Percentiles rank a stretch among this genome's conserved stretches.
Conservation (phyloP, 2,329 filamentous ascomycete genomes). For the Orbilia blumenaviensis region DNA sequence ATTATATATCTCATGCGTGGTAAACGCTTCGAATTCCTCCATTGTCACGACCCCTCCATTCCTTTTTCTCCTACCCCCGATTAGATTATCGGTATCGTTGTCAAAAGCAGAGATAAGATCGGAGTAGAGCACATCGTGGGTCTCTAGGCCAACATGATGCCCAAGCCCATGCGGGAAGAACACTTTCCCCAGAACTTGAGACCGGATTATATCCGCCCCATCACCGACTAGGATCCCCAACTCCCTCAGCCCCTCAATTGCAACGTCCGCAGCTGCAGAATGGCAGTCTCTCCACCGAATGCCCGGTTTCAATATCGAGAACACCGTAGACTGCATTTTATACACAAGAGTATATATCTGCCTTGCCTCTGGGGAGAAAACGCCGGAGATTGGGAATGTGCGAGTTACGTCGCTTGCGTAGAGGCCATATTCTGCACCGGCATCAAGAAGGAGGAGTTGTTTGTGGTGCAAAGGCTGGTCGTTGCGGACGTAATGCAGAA, state of each 20-base stretch:
- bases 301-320: conserved; percentile 74
- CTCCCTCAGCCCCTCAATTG: conserved; percentile 73
- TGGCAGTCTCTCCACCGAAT: conserved; percentile 77
- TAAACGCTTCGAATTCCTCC: conserved; percentile 35
- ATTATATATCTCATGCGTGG: conserved; percentile 36
- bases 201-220: conserved; percentile 66
- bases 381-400: conserved; percentile 79
- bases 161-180: conserved; percentile 73
- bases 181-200: conserved; percentile 67
- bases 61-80: conserved; percentile 66
- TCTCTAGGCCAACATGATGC: conserved; percentile 73
- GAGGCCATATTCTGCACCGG: conserved; percentile 82
- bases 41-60: conserved; percentile 75
- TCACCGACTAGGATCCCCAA: conserved; percentile 77
- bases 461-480: conserved; percentile 74
- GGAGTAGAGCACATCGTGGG: conserved; percentile 65
- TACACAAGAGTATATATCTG: conserved; percentile 81
- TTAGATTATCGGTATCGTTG: not conserved
- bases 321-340: conserved; percentile 80
- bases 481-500: conserved; percentile 86
- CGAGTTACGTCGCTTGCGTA: conserved; percentile 93
- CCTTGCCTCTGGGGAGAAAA: conserved; percentile 74
- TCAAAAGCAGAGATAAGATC: conserved; percentile 26
- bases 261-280: conserved; percentile 75
- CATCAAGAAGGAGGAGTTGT: conserved; percentile 83